Conservation (phyloP, 1,139 yeast genomes). For the Pichia sp. region DNA sequence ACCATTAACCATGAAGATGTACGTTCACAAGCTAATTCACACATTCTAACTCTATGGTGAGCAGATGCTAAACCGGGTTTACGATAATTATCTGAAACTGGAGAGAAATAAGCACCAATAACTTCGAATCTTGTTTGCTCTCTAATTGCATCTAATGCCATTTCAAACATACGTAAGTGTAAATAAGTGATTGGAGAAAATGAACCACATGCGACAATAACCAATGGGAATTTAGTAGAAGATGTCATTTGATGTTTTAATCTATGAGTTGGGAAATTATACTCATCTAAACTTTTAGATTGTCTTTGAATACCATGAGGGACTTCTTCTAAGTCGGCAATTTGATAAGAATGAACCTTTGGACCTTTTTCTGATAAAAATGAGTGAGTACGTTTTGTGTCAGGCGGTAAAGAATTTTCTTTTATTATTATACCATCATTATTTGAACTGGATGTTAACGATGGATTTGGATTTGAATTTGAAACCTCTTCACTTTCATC, state of each 20-base stretch:
- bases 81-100: constrained; percentile 89
- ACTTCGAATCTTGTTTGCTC: constrained; percentile 94
- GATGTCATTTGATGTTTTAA: constrained; percentile 66
- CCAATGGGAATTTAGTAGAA: constrained; percentile 78
- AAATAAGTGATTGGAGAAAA: constrained; percentile 93
- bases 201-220: constrained; percentile 95
- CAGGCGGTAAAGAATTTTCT: not conserved
- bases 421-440: not conserved
- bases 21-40: constrained; percentile 95
- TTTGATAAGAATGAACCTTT: constrained; percentile 56
- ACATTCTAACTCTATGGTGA: constrained; percentile 89
- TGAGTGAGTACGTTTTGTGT: constrained; percentile 4
- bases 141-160: constrained; percentile 88
- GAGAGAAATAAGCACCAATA: constrained; percentile 95
- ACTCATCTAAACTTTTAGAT: constrained; percentile 59
- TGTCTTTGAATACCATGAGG: constrained; percentile 91
- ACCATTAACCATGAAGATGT: constrained; percentile 98
- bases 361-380: constrained; percentile 25
- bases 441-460: not conserved
- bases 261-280: constrained; percentile 81
- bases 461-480: too few species aligned
- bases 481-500: constrained; percentile 18
- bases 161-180: constrained; percentile 94
- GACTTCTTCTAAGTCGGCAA: constrained; percentile 93
- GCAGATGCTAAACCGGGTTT: constrained; percentile 91